phyloP scores from a whole-genome alignment of 345 rosid genomes.

The Dipteronia sinensis region DNA sequence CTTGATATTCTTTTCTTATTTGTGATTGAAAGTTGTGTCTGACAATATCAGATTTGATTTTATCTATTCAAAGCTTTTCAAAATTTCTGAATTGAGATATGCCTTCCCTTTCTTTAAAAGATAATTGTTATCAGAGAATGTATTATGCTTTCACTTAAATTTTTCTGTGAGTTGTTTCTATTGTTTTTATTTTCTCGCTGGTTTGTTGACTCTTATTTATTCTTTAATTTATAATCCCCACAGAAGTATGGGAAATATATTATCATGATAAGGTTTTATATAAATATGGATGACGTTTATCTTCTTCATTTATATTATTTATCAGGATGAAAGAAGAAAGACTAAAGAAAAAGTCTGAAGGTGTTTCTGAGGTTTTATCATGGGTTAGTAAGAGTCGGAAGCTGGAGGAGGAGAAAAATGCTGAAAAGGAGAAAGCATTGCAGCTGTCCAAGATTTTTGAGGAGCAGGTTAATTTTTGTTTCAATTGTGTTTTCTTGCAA shows the following conservation, averaged over 20 bases:
- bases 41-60: neutral
- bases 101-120: neutral
- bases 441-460: constrained; percentile 81
- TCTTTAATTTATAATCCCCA: neutral
- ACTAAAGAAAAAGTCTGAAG: constrained; percentile 60
- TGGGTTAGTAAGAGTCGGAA: constrained; percentile 85
- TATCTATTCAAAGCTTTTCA: neutral
- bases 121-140: neutral
- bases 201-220: neutral
- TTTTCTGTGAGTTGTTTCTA: neutral
- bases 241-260: neutral
- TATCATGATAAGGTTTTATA: neutral
- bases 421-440: constrained; percentile 76
- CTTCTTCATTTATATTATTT: neutral
- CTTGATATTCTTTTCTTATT: neutral
- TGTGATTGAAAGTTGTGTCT: neutral
- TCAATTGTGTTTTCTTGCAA: neutral
- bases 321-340: constrained; percentile 88
- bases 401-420: constrained; percentile 70
- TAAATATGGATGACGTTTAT: neutral
- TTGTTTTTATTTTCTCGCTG: neutral
- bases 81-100: neutral
- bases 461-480: constrained; percentile 66
- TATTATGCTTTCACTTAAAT: neutral
- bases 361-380: constrained; percentile 59